Percentiles rank a stretch among this genome's conserved stretches.
Evolutionary conservation across 805 yeast species (phyloP).

Genomic region (Sungouiozyma ichnusensis): DNA sequence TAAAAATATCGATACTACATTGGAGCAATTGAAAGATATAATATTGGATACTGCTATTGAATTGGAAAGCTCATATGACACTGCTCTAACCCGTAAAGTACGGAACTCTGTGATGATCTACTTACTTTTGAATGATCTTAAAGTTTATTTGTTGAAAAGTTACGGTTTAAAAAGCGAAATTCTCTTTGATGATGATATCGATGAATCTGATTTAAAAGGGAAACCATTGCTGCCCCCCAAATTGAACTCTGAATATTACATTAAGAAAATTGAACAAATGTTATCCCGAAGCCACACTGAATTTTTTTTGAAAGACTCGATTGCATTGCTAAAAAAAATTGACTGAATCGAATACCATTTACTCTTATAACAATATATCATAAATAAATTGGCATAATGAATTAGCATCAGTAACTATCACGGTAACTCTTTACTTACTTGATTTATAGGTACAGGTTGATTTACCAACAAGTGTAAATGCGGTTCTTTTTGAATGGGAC

Average conservation of each 20-base stretch:
- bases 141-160: conserved; percentile 4
- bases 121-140: conserved; percentile 9
- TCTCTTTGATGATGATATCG: conserved; percentile 5
- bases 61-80: conserved; percentile 1
- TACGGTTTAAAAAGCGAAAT: conserved; percentile 13
- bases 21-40: conserved; percentile 19
- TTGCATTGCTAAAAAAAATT: conserved; percentile 1
- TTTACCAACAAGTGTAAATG: not conserved
- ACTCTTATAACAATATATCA: too few relatives aligned
- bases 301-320: not conserved
- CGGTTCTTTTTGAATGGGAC: not conserved
- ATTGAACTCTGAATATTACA: not conserved
- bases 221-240: conserved; percentile 3
- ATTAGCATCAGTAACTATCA: not conserved
- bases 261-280: not conserved
- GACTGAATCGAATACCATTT: too few relatives aligned
- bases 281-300: not conserved
- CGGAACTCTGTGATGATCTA: conserved; percentile 7
- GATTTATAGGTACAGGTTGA: not conserved
- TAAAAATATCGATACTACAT: conserved; percentile 12
- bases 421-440: not conserved
- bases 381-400: not conserved
- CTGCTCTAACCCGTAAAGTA: conserved; percentile 2
- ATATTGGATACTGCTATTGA: conserved; percentile 11
- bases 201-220: conserved; percentile 12